These are phyloP conservation scores for Colletotrichum australisinense DNA, from an alignment of 2,329 filamentous ascomycete species.

Conservation along the genomic window DNA sequence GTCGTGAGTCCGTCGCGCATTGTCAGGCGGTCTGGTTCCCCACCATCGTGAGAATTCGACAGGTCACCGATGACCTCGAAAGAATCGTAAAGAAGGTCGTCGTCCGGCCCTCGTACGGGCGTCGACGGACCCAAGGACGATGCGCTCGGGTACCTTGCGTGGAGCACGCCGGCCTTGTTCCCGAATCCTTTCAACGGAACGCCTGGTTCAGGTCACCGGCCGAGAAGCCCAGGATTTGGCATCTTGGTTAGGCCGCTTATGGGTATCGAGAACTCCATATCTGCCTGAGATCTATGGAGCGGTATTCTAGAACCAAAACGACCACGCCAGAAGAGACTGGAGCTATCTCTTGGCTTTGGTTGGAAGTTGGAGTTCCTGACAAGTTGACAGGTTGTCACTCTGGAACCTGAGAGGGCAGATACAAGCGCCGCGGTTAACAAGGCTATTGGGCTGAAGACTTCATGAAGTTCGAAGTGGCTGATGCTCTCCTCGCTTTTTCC, in stretches of 20 bases:
- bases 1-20: conserved; percentile 4
- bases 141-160: background rate
- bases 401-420: background rate
- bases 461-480: background rate
- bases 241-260: background rate
- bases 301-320: conserved; percentile 2
- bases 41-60: background rate
- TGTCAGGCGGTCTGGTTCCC: background rate
- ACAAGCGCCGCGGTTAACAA: background rate
- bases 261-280: background rate
- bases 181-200: background rate
- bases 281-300: background rate
- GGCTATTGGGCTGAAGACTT: background rate
- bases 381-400: too few species aligned
- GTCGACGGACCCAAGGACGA: conserved; percentile 3
- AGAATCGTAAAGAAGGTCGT: background rate
- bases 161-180: background rate
- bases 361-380: too few species aligned
- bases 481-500: background rate
- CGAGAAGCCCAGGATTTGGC: background rate
- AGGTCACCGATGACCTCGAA: background rate
- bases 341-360: background rate
- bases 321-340: conserved; percentile 8
- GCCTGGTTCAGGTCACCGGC: background rate
- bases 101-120: background rate